Conservation (phyloP, 345 rosid species). For the Triadica sebifera region DNA sequence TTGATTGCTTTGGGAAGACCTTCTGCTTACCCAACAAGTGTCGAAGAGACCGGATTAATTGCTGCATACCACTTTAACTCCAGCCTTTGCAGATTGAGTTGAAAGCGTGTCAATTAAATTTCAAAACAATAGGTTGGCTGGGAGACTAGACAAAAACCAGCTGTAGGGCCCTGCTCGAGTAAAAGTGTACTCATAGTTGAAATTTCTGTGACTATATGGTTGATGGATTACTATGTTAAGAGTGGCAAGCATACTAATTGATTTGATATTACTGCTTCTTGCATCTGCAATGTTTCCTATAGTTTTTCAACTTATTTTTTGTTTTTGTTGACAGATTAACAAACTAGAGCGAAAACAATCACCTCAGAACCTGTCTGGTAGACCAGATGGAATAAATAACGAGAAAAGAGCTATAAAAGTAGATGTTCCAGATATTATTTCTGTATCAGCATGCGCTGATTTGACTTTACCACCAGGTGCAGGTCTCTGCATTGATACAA, state of each 20-base stretch:
- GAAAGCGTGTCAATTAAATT: not conserved
- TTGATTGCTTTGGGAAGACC: not conserved
- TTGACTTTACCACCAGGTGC: constrained; percentile 96
- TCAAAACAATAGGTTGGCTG: not conserved
- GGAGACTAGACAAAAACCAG: not conserved
- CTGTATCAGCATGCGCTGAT: constrained; percentile 88
- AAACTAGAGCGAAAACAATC: constrained; percentile 58
- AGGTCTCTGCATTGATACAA: constrained; percentile 84
- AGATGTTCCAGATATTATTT: constrained; percentile 69
- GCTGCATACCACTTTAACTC: not conserved
- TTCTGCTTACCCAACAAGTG: not conserved
- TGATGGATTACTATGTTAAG: not conserved
- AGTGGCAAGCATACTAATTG: not conserved
- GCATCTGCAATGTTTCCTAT: not conserved
- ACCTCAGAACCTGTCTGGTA: constrained; percentile 56
- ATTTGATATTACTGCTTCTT: not conserved
- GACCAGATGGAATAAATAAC: constrained; percentile 36
- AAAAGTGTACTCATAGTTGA: not conserved
- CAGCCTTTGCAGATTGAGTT: not conserved
- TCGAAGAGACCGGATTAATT: not conserved
- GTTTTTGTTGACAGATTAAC: constrained; percentile 38
- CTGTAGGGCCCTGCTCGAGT: not conserved
- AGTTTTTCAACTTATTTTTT: not conserved
- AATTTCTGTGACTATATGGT: not conserved
- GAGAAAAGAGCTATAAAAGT: constrained; percentile 65